These are phyloP conservation scores for Clavispora santaluciae DNA, from an alignment of 805 yeast species.

Conservation along the genomic window DNA sequence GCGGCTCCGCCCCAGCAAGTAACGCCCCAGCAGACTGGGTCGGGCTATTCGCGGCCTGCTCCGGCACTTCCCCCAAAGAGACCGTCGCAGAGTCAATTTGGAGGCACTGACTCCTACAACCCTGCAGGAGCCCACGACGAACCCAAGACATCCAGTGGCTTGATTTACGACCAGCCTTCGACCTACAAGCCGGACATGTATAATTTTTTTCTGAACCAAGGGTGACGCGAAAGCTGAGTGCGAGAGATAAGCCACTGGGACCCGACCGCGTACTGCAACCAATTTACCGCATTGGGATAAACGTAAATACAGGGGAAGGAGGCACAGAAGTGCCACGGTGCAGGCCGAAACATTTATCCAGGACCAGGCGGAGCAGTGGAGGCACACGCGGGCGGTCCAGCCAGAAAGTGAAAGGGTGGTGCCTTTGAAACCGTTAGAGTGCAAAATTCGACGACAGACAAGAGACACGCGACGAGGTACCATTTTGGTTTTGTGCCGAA, in stretches of 20 bases:
- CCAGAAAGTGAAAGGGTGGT: too few relatives aligned
- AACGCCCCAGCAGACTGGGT: background rate
- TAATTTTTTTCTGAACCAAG: slow-evolving; percentile 24
- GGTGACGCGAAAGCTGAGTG: background rate
- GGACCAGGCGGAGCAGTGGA: background rate
- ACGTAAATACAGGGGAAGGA: background rate
- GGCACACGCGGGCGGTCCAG: too few relatives aligned
- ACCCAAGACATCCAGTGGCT: slow-evolving; percentile 4
- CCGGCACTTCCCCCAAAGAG: slow-evolving; percentile 19
- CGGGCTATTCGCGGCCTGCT: slow-evolving; percentile 1
- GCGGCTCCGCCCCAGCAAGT: background rate
- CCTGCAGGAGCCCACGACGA: background rate
- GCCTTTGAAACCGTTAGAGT: too few relatives aligned
- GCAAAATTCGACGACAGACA: too few relatives aligned
- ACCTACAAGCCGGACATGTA: slow-evolving; percentile 46
- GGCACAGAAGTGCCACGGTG: background rate
- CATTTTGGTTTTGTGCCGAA: too few relatives aligned
- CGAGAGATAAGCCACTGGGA: background rate
- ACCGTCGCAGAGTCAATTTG: slow-evolving; percentile 13
- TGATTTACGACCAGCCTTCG: slow-evolving; percentile 35
- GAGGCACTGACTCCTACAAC: background rate
- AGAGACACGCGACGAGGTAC: too few relatives aligned
- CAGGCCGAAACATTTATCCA: background rate
- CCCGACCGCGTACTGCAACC: background rate
- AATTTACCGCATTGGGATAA: slow-evolving; percentile 1